Percentiles rank a stretch among this genome's conserved stretches.
These are phyloP conservation scores for Capronia americana DNA, from an alignment of 2,329 filamentous ascomycete species.

Conservation along the genomic window DNA sequence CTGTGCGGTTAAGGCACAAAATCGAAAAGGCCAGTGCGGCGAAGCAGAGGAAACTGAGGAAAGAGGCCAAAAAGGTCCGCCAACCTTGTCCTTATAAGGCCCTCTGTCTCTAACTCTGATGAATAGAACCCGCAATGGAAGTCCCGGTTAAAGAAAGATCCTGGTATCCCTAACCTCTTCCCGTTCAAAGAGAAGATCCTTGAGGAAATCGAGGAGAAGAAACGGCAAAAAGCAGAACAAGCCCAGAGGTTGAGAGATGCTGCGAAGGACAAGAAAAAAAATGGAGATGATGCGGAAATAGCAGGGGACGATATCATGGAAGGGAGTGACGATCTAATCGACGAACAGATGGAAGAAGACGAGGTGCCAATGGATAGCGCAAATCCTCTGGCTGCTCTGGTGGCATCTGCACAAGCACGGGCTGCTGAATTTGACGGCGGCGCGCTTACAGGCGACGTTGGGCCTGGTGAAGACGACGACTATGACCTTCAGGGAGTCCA, in stretches of 20 bases:
- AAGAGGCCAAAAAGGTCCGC: constrained; percentile 79
- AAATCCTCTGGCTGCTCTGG: constrained; percentile 90
- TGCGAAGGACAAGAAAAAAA: constrained; percentile 62
- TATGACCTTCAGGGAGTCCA: constrained; percentile 57
- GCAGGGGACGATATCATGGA: constrained; percentile 57
- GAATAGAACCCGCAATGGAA: constrained; percentile 88
- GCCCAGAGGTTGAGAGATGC: constrained; percentile 72
- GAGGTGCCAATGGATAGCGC: constrained; percentile 68
- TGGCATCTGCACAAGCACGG: constrained; percentile 80
- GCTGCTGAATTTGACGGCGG: constrained; percentile 76
- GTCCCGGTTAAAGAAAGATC: constrained; percentile 94
- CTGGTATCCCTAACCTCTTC: constrained; percentile 95
- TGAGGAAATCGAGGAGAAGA: constrained; percentile 90
- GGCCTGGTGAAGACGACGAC: constrained; percentile 55
- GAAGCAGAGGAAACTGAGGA: constrained; percentile 89
- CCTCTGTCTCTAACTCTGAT: background rate
- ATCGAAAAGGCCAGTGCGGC: constrained; percentile 90
- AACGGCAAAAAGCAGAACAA: constrained; percentile 80
- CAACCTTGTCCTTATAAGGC: background rate
- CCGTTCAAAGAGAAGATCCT: constrained; percentile 97
- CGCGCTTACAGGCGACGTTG: constrained; percentile 65
- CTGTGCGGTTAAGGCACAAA: constrained; percentile 89
- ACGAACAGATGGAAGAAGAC: constrained; percentile 58
- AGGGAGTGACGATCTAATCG: constrained; percentile 55
- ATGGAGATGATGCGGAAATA: constrained; percentile 58